Conservation (phyloP, 345 rosid species). For the Durio zibethinus region DNA sequence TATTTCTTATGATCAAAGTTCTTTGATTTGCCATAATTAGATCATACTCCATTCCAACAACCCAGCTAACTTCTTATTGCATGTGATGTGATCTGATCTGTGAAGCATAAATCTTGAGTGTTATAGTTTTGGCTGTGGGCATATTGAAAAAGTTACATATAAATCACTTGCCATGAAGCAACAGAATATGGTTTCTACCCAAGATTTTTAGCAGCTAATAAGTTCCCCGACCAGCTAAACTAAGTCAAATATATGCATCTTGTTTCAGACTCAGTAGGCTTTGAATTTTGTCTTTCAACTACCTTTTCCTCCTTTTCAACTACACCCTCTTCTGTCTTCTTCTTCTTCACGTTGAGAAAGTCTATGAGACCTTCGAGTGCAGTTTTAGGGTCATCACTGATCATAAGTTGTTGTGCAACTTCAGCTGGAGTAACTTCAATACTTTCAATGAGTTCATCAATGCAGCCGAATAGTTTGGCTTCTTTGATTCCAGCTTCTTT, state of each 20-base stretch:
- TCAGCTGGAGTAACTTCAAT: constrained; percentile 14
- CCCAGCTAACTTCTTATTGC: too few species aligned
- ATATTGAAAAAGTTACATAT: too few species aligned
- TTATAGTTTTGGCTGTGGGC: too few species aligned
- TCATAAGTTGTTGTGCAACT: constrained; percentile 38
- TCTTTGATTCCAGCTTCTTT: constrained; percentile 13
- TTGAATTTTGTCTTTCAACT: background rate
- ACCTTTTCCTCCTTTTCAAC: background rate
- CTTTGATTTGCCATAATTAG: too few species aligned
- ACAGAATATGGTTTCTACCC: too few species aligned
- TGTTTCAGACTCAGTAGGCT: background rate
- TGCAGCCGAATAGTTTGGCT: background rate
- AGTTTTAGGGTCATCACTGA: constrained; percentile 20
- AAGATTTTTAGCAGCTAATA: too few species aligned
- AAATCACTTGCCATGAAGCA: too few species aligned
- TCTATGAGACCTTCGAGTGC: constrained; percentile 26
- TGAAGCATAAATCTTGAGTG: too few species aligned
- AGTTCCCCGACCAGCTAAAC: background rate
- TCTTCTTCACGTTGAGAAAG: constrained; percentile 28
- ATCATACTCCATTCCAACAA: too few species aligned
- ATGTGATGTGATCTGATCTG: too few species aligned
- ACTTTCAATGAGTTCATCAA: background rate
- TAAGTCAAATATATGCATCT: constrained; percentile 13
- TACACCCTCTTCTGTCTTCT: constrained; percentile 12
- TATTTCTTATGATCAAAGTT: too few species aligned